Conservation (phyloP, 139 green algal genomes). For the Mesotaenium endlicherianum region DNA sequence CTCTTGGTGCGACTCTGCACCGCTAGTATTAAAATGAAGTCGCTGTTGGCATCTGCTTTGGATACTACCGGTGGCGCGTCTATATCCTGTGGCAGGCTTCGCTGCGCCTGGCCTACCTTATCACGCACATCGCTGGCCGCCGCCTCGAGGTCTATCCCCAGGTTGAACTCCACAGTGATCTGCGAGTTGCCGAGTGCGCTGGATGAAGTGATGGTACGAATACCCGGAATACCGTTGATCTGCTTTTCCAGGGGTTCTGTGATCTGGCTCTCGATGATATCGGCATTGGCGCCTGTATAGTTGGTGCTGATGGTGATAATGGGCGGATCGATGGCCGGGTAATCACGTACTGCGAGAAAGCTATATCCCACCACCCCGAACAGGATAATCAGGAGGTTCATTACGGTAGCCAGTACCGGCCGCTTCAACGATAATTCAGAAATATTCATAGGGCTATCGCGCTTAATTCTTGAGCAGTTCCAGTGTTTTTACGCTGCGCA, state of each 20-base stretch:
- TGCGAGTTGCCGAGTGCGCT: neutral
- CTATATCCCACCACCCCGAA: neutral
- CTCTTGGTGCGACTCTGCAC: neutral
- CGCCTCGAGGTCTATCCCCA: neutral
- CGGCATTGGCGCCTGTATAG: neutral
- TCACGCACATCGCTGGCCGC: neutral
- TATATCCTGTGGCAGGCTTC: neutral
- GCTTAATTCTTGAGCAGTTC: too few relatives aligned
- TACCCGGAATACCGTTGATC: neutral
- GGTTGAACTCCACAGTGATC: neutral
- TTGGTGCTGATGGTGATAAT: neutral
- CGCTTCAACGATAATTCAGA: neutral
- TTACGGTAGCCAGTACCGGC: neutral
- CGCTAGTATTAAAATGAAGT: neutral
- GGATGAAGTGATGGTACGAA: neutral
- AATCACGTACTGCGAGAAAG: neutral
- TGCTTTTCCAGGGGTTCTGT: neutral
- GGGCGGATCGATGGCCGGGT: neutral
- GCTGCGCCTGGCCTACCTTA: neutral
- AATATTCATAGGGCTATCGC: neutral
- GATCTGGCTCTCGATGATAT: neutral
- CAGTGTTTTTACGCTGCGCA: too few relatives aligned
- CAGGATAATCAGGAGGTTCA: neutral
- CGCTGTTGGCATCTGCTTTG: neutral
- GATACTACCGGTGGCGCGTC: neutral